Base-by-base conservation (phyloP, 116 monocot genomes). In the Phalaenopsis hybrid region DNA sequence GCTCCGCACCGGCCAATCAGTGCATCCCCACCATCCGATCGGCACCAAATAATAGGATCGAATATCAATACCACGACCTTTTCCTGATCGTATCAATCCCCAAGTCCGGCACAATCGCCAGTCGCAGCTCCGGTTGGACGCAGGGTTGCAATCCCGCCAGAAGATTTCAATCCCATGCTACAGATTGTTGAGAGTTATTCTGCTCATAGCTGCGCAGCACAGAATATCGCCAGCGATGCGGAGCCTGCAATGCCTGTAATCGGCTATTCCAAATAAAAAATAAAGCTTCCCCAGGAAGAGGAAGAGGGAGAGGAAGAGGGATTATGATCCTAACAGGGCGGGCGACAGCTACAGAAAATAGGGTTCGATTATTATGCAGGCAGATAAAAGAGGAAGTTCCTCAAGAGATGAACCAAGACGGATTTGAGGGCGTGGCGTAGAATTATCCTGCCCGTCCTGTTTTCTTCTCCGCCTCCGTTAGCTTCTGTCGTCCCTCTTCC, bases 381-480 rank as follows among this genome's bases (percentile, higher is more conserved):
- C 8, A n/a, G 17, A 65, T 21, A 10, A 41, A 73, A 73, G 12
- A 21, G 46, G 21, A n/a, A 75, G n/a, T 46, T 8, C n/a, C 45
- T n/a, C 8, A 45, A n/a, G 44, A 45, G 75, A 44, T 46, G 46
- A 75, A 75, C 75, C 75, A 46, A 45, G 75, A 75, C 75, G 75
- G 75, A 75, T 75, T 75, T 75, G n/a, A 46, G 75, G 75, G 18
- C 46, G 20, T 75, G 1, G 28, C 28, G 46, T 75, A 45, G 46
- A 75, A 46, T 20, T 45, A 46, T 45, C 20, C 75, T 21, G 34
- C 6, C 75, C 20, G n/a, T 44, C 75, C 75, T 45, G 43, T 31
- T 75, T 75, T 12, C 75, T 75, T 75, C 75, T 46, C 75, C 75
- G 46, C 75, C 75, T 75, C 75, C 75, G 75, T 75, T 75, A 1